Base-by-base conservation (phyloP, 129 eudicot species). In the Tagetes patula region DNA sequence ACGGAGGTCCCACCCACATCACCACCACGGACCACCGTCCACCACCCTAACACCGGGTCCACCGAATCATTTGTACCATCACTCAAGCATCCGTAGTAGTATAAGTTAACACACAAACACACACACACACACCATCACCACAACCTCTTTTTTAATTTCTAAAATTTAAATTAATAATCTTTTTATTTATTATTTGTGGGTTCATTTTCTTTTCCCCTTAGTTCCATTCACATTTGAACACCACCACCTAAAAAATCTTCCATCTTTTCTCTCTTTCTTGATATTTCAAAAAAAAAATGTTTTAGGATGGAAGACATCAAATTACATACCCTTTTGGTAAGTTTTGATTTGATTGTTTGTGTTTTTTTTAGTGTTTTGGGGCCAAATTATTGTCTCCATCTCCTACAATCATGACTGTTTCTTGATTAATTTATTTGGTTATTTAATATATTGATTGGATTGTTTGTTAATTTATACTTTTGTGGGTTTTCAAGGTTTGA, bases 21-120 rank as follows among this genome's bases (percentile, higher is more conserved):
- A 60, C 69, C 77, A 69, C 37, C 75, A 31, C 75, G 27, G 27
- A 39, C n/a, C 75, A 69, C 45, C 81, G 45, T 59, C 45, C 81
- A 69, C 70, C 75, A 31, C 56, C 55, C 70, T 5, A 61, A 55
- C 72, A 45, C 55, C 47, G 82, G 77, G 68, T 58, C 77, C 77
- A 78, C 82, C 82, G 82, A 77, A 77, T 77, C 81, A 70, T 60
- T 58, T 12, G 58, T 76, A 58, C 75, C 68, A 67, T 55, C 59
- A n/a, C 32, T 55, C 36, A 77, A 60, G 69, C 70, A 77, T 77
- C 81, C 81, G 76, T 77, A 20, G 27, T 20, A 20, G 27, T 20
- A 77, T 69, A 77, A 47, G 47, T 69, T 69, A 69, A 38, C 38
- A n/a, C n/a, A n/a, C n/a, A n/a, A n/a, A n/a, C n/a, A n/a, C n/a